Base-by-base conservation (phyloP, 2,329 filamentous ascomycete genomes). In the Fusarium annulatum region DNA sequence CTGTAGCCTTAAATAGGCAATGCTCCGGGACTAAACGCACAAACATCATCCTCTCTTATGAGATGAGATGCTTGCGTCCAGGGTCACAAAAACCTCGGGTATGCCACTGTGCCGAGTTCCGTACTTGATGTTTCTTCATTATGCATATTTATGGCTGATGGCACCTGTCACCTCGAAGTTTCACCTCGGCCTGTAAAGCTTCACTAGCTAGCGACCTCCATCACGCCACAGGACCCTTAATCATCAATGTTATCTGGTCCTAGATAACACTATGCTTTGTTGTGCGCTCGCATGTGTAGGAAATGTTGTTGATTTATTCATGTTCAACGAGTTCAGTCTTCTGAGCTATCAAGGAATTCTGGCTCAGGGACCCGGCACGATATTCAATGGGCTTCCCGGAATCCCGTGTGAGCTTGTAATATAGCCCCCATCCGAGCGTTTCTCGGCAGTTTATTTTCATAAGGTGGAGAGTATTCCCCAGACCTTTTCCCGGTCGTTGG, bases 261-360 rank as follows among this genome's bases (percentile, higher is more conserved):
- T 6, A 15, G 5, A 10, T 8, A 14, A 28, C 9, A 6, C 43
- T 46, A 19, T 19, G 0, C 19, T 21, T 4, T 15, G 18, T 19
- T 9, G 38, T 41, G 2, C 21, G n/a, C 16, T 1, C 16, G 9
- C 0, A 15, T 23, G 4, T 21, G 12, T 1, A 21, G 4, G 7
- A 5, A 16, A 9, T 7, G 1, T 11, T 49, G 4, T 9, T 18
- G 4, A 16, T 48, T 33, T 12, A 7, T 23, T 19, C 3, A 5
- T 34, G 12, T 18, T 8, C 2, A 26, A 19, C 3, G 10, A 15
- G 21, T 16, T 7, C 26, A 52, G n/a, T 9, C 21, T 26, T 9
- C 0, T 28, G 28, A 9, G 4, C 18, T 23, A 11, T 4, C 9
- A 26, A 26, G 9, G 16, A 43, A 18, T 7, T 5, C 7, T 18